Conservation (phyloP, 768 basidiomycete species). For the Leccinum olivaceopallidum region DNA sequence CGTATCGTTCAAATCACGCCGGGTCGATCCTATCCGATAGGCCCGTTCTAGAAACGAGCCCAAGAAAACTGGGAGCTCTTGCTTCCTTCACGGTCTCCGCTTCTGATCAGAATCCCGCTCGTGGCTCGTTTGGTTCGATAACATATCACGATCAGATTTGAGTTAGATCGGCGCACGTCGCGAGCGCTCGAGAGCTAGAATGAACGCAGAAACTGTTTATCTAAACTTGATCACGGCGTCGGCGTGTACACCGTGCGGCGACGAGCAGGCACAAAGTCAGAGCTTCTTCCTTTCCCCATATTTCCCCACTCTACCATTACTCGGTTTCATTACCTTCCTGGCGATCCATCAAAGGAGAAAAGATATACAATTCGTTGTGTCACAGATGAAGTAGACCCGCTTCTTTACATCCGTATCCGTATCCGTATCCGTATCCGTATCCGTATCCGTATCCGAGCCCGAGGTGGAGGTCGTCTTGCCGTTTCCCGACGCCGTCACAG, state of each 20-base stretch:
- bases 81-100: too few species aligned
- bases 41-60: not conserved
- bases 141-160: not conserved
- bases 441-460: not conserved
- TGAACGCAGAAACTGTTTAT: constrained; percentile 2
- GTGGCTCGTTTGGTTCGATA: too few species aligned
- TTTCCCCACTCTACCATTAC: not conserved
- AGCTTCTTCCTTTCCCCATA: not conserved
- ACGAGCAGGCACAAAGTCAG: not conserved
- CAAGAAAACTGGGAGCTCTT: not conserved
- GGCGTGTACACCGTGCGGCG: constrained; percentile 5
- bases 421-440: too few species aligned
- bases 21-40: too few species aligned
- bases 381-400: not conserved
- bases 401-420: not conserved
- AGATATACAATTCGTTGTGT: not conserved
- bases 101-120: too few species aligned
- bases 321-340: not conserved
- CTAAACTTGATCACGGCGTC: not conserved
- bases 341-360: not conserved
- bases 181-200: constrained; percentile 10
- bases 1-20: too few species aligned
- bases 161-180: not conserved
- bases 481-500: not conserved
- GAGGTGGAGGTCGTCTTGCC: not conserved